Evolutionary conservation across 2,329 filamentous ascomycete genomes (phyloP).

Genomic region (Aspergillus sp.): DNA sequence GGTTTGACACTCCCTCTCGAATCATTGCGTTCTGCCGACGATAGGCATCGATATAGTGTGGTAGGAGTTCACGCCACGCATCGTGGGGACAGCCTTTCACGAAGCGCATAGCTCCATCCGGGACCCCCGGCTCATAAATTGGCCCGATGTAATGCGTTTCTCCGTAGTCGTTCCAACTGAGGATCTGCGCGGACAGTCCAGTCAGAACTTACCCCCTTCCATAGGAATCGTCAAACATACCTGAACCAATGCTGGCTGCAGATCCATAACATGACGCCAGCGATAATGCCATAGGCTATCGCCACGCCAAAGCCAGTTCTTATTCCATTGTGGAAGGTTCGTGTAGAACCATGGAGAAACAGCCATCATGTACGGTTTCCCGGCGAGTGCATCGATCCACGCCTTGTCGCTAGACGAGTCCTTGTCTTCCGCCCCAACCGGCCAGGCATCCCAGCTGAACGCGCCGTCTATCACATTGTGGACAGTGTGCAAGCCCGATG

Average conservation of each 20-base stretch:
- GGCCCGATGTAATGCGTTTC: conserved; percentile 61
- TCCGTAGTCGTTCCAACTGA: conserved; percentile 63
- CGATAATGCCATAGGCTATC: conserved; percentile 62
- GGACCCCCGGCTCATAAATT: conserved; percentile 49
- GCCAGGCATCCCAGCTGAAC: conserved; percentile 49
- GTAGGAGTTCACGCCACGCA: conserved; percentile 30
- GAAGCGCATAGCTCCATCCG: conserved; percentile 43
- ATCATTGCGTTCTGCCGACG: conserved; percentile 16
- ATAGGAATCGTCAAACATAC: conserved; percentile 16
- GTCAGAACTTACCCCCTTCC: neutral
- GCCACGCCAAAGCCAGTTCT: conserved; percentile 65
- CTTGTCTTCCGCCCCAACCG: conserved; percentile 38
- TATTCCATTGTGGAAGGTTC: conserved; percentile 55
- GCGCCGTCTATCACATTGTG: conserved; percentile 38
- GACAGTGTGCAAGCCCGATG: conserved; percentile 28
- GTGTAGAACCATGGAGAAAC: conserved; percentile 61
- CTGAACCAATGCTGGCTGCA: conserved; percentile 53
- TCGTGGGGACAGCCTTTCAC: conserved; percentile 27
- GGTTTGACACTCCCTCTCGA: neutral
- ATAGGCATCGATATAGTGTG: conserved; percentile 38
- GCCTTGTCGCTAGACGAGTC: conserved; percentile 35
- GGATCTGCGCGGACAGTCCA: conserved; percentile 41
- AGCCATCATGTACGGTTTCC: conserved; percentile 54
- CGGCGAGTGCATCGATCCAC: conserved; percentile 40
- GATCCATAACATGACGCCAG: conserved; percentile 55